Conservation (phyloP, 139 green algal species). For the Yamagishiella unicocca region DNA sequence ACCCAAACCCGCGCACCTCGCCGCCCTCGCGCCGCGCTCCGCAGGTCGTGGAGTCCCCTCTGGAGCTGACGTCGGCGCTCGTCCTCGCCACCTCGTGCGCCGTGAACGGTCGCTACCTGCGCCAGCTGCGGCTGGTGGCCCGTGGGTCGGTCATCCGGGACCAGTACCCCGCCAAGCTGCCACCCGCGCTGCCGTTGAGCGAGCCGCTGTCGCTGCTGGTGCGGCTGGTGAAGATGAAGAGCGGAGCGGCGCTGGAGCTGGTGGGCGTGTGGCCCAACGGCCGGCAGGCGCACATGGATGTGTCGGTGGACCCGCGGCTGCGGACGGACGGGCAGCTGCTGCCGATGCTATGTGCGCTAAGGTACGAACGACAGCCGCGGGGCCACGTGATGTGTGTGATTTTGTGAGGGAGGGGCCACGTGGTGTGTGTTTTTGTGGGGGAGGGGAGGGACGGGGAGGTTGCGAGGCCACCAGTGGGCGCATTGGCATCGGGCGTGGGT, state of each 20-base stretch:
- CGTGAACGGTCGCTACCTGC: conserved; percentile 40
- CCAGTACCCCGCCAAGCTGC: background rate
- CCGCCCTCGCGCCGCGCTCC: background rate
- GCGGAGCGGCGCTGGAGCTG: conserved; percentile 24
- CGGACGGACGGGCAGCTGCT: conserved; percentile 15
- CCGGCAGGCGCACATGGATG: background rate
- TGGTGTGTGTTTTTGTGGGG: too few relatives aligned
- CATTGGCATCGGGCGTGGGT: too few relatives aligned
- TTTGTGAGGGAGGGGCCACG: too few relatives aligned
- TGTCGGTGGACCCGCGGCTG: conserved; percentile 18
- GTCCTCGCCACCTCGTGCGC: conserved; percentile 27
- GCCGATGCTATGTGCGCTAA: conserved; percentile 20
- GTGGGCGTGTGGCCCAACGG: conserved; percentile 17
- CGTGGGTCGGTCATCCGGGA: conserved; percentile 1
- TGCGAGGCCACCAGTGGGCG: too few relatives aligned
- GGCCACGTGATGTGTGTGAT: too few relatives aligned
- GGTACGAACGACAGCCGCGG: background rate
- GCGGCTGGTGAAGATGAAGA: background rate
- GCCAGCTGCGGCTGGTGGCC: conserved; percentile 8
- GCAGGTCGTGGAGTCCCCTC: background rate
- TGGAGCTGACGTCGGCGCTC: background rate
- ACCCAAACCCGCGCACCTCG: background rate
- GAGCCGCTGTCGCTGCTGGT: conserved; percentile 42
- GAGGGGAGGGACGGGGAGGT: too few relatives aligned
- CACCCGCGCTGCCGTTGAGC: conserved; percentile 9